These are phyloP conservation scores for Cymbopogon citratus DNA, from an alignment of 176 grass and related monocot species.

Conservation along the genomic window DNA sequence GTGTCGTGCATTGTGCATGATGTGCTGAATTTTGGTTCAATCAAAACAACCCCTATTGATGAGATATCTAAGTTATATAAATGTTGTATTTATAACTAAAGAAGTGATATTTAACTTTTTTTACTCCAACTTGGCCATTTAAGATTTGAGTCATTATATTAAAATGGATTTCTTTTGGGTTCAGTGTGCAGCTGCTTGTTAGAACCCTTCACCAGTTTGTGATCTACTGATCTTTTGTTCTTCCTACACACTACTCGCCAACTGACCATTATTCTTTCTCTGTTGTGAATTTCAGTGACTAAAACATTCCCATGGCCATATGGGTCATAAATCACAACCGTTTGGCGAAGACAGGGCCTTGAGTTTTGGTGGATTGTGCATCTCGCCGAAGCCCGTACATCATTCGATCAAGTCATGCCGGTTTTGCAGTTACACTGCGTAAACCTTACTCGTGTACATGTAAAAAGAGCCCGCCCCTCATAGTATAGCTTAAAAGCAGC, in stretches of 20 bases:
- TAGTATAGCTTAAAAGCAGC: neutral
- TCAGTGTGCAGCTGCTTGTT: neutral
- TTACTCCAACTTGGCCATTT: neutral
- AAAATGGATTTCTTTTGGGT: neutral
- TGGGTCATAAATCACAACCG: conserved; percentile 6
- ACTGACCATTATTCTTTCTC: neutral
- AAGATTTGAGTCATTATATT: neutral
- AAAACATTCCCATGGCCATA: conserved; percentile 52
- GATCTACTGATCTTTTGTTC: neutral
- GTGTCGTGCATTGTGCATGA: neutral
- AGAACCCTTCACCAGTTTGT: neutral
- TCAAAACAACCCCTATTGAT: neutral
- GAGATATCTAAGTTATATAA: neutral
- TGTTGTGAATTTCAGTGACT: conserved; percentile 41
- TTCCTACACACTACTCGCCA: neutral
- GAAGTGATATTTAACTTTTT: neutral
- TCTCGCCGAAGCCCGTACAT: neutral
- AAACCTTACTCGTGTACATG: conserved; percentile 14
- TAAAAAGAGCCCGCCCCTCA: neutral
- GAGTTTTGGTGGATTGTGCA: neutral
- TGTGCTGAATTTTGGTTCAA: neutral
- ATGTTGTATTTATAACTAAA: neutral
- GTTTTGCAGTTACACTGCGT: neutral
- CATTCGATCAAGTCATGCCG: neutral
- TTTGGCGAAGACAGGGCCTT: neutral